A percentile compares a stretch with the other conserved stretches of the same genome.
These are phyloP conservation scores for Sporisorium reilianum DNA, from an alignment of 1,284 basidiomycete species.

Conservation along the genomic window DNA sequence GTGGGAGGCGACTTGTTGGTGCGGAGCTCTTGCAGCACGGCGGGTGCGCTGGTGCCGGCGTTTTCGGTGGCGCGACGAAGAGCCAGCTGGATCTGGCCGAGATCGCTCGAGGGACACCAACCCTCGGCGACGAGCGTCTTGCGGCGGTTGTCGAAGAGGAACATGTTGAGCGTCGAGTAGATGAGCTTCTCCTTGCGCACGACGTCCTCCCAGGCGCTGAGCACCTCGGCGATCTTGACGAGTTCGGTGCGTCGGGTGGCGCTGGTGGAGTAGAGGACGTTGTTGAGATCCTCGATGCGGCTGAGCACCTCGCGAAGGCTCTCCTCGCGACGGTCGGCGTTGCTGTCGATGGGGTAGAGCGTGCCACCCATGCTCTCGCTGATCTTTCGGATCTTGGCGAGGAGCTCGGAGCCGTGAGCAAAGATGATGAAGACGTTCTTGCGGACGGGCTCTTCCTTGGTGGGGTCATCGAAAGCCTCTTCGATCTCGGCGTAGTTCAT, in stretches of 20 bases:
- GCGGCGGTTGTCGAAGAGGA: slow-evolving; percentile 91
- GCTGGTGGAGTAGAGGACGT: slow-evolving; percentile 76
- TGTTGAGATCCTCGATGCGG: slow-evolving; percentile 92
- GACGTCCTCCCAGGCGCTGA: slow-evolving; percentile 92
- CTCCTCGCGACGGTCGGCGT: slow-evolving; percentile 89
- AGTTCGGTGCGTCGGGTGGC: slow-evolving; percentile 85
- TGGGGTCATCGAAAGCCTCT: slow-evolving; percentile 89
- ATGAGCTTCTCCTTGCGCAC: slow-evolving; percentile 95
- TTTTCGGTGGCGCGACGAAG: slow-evolving; percentile 94
- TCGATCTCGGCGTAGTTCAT: slow-evolving; percentile 97
- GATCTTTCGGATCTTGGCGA: slow-evolving; percentile 97
- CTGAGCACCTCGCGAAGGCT: slow-evolving; percentile 88
- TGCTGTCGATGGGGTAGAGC: slow-evolving; percentile 94
- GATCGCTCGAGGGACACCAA: slow-evolving; percentile 94
- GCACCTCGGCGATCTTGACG: slow-evolving; percentile 83
- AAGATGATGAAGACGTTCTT: slow-evolving; percentile 99
- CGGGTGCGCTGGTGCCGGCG: slow-evolving; percentile 90
- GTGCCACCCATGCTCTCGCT: slow-evolving; percentile 98
- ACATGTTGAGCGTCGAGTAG: slow-evolving; percentile 72
- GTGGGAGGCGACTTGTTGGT: slow-evolving; percentile 95
- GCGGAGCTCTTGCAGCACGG: slow-evolving; percentile 89
- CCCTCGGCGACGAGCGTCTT: slow-evolving; percentile 98
- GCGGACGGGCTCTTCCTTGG: slow-evolving; percentile 72
- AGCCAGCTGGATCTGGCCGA: slow-evolving; percentile 86
- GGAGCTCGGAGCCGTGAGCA: slow-evolving; percentile 91